Conservation (phyloP, 257 asterid genomes). For the Misopates orontium region DNA sequence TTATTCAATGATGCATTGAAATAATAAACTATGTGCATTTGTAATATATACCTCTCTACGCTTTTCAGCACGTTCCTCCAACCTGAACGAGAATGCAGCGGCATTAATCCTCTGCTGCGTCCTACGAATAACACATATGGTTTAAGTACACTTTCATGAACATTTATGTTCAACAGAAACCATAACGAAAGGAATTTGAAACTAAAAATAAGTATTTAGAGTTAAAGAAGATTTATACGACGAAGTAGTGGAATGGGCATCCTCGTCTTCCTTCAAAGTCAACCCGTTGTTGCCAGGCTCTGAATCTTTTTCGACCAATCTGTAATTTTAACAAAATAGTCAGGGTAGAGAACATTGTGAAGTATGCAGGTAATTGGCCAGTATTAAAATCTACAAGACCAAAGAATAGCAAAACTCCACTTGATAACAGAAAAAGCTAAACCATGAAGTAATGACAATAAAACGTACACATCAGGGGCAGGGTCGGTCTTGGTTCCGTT, state of each 20-base stretch:
- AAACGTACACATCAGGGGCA: slow-evolving; percentile 43
- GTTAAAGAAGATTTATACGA: slow-evolving; percentile 44
- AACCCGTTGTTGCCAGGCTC: slow-evolving; percentile 33
- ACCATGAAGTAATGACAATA: neutral
- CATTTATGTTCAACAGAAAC: slow-evolving; percentile 10
- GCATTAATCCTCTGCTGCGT: slow-evolving; percentile 42
- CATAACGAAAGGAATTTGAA: neutral
- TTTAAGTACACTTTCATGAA: slow-evolving; percentile 21
- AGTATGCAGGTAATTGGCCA: neutral
- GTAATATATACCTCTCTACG: slow-evolving; percentile 59
- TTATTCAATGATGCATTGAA: neutral
- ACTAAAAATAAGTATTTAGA: neutral
- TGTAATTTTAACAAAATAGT: slow-evolving; percentile 8
- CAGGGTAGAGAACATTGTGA: neutral
- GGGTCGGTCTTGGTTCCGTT: slow-evolving; percentile 30
- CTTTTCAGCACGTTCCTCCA: slow-evolving; percentile 80
- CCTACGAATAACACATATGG: slow-evolving; percentile 45
- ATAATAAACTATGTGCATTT: neutral
- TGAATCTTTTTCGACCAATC: slow-evolving; percentile 28
- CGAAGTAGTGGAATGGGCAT: slow-evolving; percentile 71
- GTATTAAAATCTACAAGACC: neutral
- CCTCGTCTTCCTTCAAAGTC: slow-evolving; percentile 56
- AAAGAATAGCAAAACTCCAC: neutral
- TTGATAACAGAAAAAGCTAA: neutral
- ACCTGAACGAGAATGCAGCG: slow-evolving; percentile 65